These are phyloP conservation scores for Termitomyces sp. DNA, from an alignment of 1,284 basidiomycete species.

Conservation along the genomic window DNA sequence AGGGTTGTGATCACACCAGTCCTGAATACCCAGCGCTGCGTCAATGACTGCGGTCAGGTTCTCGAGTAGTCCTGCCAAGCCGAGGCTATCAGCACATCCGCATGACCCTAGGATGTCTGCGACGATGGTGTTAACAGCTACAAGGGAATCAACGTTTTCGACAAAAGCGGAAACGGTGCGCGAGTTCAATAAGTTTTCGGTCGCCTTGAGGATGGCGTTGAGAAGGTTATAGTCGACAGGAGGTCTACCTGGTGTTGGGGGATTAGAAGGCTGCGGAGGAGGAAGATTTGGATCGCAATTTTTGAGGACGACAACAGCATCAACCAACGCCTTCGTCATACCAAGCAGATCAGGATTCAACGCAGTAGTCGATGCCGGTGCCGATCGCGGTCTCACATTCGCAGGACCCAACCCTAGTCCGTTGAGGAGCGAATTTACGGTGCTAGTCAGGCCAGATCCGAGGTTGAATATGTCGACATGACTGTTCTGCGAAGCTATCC, in stretches of 20 bases:
- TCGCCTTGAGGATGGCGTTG: conserved; percentile 8
- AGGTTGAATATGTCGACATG: conserved; percentile 6
- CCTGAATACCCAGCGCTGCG: conserved; percentile 10
- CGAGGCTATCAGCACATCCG: conserved; percentile 12
- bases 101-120: conserved; percentile 8
- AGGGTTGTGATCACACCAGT: conserved; percentile 16
- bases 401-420: conserved; percentile 9
- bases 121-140: conserved; percentile 6
- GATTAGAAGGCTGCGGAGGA: conserved; percentile 5
- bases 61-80: conserved; percentile 7
- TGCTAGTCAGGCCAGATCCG: conserved; percentile 1
- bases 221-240: conserved; percentile 8
- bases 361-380: neutral
- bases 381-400: neutral
- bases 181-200: conserved; percentile 10
- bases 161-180: conserved; percentile 8
- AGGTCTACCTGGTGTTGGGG: neutral
- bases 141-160: conserved; percentile 8
- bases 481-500: conserved; percentile 3
- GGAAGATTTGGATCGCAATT: conserved; percentile 1
- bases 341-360: conserved; percentile 5
- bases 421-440: conserved; percentile 7
- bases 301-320: conserved; percentile 18
- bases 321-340: conserved; percentile 7
- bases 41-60: conserved; percentile 9